Percentiles rank a stretch among this genome's conserved stretches.
Evolutionary conservation across 23 red algal genomes (phyloP).

Genomic region (Gracilaria gracilis): DNA sequence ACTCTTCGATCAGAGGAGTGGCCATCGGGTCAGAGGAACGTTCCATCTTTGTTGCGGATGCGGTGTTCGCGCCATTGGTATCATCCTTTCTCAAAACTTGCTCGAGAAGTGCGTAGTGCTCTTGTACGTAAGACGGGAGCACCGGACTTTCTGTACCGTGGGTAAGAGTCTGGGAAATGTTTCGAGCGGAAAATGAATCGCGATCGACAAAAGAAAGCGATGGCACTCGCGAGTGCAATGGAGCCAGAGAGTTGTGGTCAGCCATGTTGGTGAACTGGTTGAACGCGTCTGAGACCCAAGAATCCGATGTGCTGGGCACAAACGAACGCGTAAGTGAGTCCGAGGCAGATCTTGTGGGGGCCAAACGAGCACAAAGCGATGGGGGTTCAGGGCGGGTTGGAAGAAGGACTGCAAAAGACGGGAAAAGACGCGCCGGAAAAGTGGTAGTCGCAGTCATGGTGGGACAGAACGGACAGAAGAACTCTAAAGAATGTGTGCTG

Average conservation of each 20-base stretch:
- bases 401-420: constrained; percentile 16
- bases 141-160: not conserved
- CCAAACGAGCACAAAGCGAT: not conserved
- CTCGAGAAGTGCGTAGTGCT: constrained; percentile 26
- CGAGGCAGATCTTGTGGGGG: not conserved
- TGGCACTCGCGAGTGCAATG: not conserved
- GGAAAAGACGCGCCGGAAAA: constrained; percentile 4
- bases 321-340: not conserved
- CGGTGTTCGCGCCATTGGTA: not conserved
- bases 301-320: not conserved
- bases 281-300: not conserved
- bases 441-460: not conserved
- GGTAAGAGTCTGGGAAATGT: not conserved
- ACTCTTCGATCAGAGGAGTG: constrained; percentile 18
- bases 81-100: constrained; percentile 38
- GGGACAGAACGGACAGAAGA: not conserved
- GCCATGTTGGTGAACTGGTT: not conserved
- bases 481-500: constrained; percentile 16
- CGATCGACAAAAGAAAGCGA: constrained; percentile 12
- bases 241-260: not conserved
- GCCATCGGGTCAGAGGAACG: not conserved
- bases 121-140: constrained; percentile 7
- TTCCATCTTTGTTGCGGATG: not conserved
- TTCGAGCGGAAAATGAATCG: not conserved
- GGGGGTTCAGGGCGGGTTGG: not conserved